Conservation (phyloP, 2,329 filamentous ascomycete species). For the Neoarthrinium moseri region DNA sequence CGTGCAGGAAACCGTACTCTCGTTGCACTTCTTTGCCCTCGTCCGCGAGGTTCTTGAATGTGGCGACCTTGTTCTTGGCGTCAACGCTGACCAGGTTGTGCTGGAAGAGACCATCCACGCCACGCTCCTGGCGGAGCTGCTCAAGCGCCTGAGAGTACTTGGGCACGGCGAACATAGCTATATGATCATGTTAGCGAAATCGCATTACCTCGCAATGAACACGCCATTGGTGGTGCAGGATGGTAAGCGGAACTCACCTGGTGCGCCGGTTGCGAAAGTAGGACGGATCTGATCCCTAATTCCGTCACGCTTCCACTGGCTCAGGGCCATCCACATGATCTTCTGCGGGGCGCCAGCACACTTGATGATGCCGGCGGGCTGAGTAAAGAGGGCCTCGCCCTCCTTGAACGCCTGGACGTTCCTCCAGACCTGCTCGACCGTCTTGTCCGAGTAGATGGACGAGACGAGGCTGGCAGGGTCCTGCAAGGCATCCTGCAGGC, state of each 20-base stretch:
- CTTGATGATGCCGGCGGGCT: conserved; percentile 36
- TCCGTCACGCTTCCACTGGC: conserved; percentile 33
- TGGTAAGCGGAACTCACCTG: conserved; percentile 20
- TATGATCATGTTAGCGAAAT: conserved; percentile 13
- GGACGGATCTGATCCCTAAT: conserved; percentile 29
- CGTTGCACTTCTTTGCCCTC: conserved; percentile 27
- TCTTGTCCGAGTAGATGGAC: conserved; percentile 36
- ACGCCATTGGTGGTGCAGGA: no score
- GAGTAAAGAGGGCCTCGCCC: conserved; percentile 35
- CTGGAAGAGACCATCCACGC: conserved; percentile 37
- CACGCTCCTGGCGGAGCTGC: conserved; percentile 29
- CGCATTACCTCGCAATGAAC: no score
- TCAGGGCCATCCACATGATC: conserved; percentile 38
- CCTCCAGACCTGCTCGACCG: conserved; percentile 32
- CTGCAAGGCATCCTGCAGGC: conserved; percentile 31
- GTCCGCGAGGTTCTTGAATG: conserved; percentile 32
- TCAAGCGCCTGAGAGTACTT: conserved; percentile 36
- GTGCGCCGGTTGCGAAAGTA: conserved; percentile 32
- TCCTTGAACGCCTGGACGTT: conserved; percentile 33
- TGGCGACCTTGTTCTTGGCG: conserved; percentile 31
- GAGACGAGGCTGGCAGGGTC: conserved; percentile 31
- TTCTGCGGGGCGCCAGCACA: conserved; percentile 38
- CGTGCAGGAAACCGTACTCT: conserved; percentile 35
- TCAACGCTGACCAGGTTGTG: conserved; percentile 35
- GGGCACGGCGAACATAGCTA: conserved; percentile 37